phyloP scores from a whole-genome alignment of 2,329 filamentous ascomycete species.

The Scortechinia acanthostroma region DNA sequence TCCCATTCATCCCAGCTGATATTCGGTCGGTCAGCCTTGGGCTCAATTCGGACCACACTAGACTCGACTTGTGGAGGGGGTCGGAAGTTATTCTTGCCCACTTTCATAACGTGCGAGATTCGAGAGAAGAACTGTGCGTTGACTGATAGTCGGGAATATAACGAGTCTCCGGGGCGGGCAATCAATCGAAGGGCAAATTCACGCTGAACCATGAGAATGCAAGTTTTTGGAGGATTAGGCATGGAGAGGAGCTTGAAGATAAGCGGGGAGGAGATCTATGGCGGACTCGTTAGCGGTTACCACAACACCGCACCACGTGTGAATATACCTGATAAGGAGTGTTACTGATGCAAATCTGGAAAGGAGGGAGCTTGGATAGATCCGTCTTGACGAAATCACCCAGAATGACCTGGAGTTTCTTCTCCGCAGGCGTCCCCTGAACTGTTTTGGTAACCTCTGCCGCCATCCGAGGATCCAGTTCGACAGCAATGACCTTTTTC shows the following conservation, averaged over 20 bases:
- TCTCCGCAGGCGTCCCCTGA: conserved; percentile 78
- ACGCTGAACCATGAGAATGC: conserved; percentile 70
- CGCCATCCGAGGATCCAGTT: conserved; percentile 93
- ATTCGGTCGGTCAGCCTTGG: conserved; percentile 72
- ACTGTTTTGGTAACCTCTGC: conserved; percentile 91
- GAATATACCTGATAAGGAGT: conserved; percentile 51
- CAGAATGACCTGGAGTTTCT: conserved; percentile 77
- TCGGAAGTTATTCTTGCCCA: conserved; percentile 92
- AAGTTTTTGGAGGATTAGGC: conserved; percentile 75
- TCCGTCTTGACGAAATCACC: conserved; percentile 91
- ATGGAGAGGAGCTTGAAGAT: conserved; percentile 71
- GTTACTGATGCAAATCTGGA: conserved; percentile 75
- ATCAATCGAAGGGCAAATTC: conserved; percentile 89
- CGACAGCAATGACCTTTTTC: conserved; percentile 75
- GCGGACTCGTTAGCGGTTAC: neutral
- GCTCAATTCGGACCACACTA: conserved; percentile 82
- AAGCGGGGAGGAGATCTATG: conserved; percentile 82
- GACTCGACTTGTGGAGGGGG: conserved; percentile 89
- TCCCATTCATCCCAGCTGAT: conserved; percentile 96
- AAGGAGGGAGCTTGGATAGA: conserved; percentile 50
- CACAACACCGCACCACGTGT: neutral
- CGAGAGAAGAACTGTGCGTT: conserved; percentile 90
- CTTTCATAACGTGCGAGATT: conserved; percentile 75
- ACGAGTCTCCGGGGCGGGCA: conserved; percentile 76
- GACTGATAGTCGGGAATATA: conserved; percentile 84